Percentiles rank a stretch among this genome's conserved stretches.
Conservation (phyloP, 179 eudicot genomes). For the Spergularia azorica region DNA sequence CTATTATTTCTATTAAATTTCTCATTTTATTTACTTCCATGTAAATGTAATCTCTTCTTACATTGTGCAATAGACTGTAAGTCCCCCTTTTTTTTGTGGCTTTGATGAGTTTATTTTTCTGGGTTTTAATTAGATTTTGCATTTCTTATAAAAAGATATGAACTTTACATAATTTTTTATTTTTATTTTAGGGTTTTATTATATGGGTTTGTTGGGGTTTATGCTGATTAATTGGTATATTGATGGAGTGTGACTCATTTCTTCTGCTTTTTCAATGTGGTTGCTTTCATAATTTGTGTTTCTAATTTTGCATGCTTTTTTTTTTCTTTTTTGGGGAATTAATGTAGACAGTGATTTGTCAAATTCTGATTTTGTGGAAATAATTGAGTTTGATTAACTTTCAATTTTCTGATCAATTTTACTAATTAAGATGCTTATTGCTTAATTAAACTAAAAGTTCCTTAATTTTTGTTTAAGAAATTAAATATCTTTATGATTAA, state of each 20-base stretch:
- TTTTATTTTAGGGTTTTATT: background rate
- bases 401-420: background rate
- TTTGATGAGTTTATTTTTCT: constrained; percentile 4
- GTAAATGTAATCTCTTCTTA: constrained; percentile 16
- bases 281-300: constrained; percentile 3
- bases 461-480: background rate
- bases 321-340: background rate
- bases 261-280: background rate
- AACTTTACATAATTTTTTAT: background rate
- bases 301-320: constrained; percentile 9
- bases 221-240: background rate
- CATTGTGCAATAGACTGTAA: constrained; percentile 30
- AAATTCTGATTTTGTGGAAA: constrained; percentile 22
- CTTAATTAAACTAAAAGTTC: background rate
- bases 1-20: background rate
- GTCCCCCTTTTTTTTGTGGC: constrained; percentile 13
- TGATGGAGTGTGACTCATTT: background rate
- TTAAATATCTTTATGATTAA: background rate
- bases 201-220: background rate
- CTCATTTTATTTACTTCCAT: background rate
- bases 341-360: constrained; percentile 23
- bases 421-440: background rate
- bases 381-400: constrained; percentile 15
- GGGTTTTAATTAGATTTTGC: constrained; percentile 1
- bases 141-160: background rate